Percentiles rank a stretch among this genome's conserved stretches.
These are phyloP conservation scores for Neocallimastix lanati DNA, from an alignment of 192 early-diverging fungal genomes.

Conservation along the genomic window DNA sequence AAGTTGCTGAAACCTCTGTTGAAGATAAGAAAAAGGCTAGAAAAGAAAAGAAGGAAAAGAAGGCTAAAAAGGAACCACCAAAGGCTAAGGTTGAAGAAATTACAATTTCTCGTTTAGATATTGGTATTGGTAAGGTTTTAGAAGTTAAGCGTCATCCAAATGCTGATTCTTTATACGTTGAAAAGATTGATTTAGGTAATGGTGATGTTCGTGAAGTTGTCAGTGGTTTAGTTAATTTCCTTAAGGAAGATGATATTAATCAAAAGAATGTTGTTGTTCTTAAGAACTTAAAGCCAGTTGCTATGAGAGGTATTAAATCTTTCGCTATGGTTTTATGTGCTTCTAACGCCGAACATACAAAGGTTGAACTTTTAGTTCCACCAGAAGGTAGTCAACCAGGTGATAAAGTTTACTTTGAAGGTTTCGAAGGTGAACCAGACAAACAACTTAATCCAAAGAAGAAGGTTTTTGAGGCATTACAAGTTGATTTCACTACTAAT, in stretches of 20 bases:
- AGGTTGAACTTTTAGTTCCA: constrained; percentile 82
- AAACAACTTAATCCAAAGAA: constrained; percentile 90
- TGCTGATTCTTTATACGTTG: constrained; percentile 91
- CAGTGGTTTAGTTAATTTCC: constrained; percentile 78
- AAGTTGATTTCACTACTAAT: constrained; percentile 64
- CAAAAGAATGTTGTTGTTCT: constrained; percentile 31
- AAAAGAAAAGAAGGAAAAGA: constrained; percentile 22
- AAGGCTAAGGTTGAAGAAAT: constrained; percentile 8
- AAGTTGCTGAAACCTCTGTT: constrained; percentile 16
- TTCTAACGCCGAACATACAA: constrained; percentile 57
- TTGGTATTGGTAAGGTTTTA: constrained; percentile 80
- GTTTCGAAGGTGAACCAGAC: constrained; percentile 72
- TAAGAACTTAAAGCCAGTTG: constrained; percentile 87
- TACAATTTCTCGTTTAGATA: constrained; percentile 63
- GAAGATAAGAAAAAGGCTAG: constrained; percentile 7
- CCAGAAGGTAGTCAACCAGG: constrained; percentile 72
- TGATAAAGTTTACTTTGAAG: constrained; percentile 78
- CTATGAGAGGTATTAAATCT: constrained; percentile 88
- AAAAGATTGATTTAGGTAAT: constrained; percentile 84
- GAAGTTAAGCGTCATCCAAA: constrained; percentile 75
- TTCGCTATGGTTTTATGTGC: constrained; percentile 90
- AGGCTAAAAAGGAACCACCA: constrained; percentile 10
- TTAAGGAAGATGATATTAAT: constrained; percentile 76
- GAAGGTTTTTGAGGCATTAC: constrained; percentile 94
- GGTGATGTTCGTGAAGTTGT: constrained; percentile 64